Evolutionary conservation across 176 grass and related monocot genomes (phyloP), one percentile per base, ranked within the genome.

Genomic region (Avena eriantha): DNA sequence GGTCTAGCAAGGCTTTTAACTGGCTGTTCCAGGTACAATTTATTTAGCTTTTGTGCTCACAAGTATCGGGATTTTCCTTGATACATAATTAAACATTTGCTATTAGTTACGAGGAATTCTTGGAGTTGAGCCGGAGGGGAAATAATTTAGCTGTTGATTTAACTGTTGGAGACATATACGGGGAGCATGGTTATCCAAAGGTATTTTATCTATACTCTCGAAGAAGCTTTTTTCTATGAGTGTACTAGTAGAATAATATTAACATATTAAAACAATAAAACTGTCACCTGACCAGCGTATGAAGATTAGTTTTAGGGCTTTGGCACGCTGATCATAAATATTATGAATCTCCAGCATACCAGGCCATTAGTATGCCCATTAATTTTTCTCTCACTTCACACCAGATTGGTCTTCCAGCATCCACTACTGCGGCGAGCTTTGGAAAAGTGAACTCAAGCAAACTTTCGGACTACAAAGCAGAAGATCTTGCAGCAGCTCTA

Each of bases 131-230:
- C 86, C 90, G 91, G 88, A 90, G 83, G 53, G 97, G 94, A 35
- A 91, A 96, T 90, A 98, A 96, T 91, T 78, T 98, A 69, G 77
- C 94, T 26, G 90, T 98, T 17, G 97, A 98, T 88, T 94, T 98
- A 65, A 96, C 97, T 68, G 97, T 98, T 80, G 97, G 94, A 23
- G 92, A 98, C 81, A 98, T 98, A 66, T 98, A 98, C 86, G 97
- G 97, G 15, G 94, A 93, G 80, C 76, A 88, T 4, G 97, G 97
- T 86, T 98, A 98, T 72, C 88, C 93, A 36, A 94, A 98, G 97
- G 97, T 98, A 92, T 63, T 81, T 55, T 69, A 70, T 54, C 41
- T 64, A 26, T 34, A 22, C 58, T 50, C 51, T 50, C 18, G 16
- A 84, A 75, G 79, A 31, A n/a, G 0, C 2, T 3, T 67, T 83